Base-by-base conservation (phyloP, 2,329 filamentous ascomycete species). In the Scytalidium sp. region DNA sequence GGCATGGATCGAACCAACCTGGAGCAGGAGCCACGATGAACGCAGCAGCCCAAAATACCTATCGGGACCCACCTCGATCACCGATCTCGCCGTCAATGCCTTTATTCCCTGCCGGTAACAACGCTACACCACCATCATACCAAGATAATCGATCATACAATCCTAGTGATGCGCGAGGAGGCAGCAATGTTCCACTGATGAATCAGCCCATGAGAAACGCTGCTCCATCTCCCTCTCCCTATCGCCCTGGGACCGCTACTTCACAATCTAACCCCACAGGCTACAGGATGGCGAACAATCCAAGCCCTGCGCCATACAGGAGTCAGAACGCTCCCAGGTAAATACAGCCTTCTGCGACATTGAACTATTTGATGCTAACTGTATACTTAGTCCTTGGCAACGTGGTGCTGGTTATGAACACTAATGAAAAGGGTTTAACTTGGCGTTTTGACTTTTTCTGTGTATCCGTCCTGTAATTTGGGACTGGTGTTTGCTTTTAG, bases 331-430 rank as follows among this genome's bases (percentile, higher is more conserved):
- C 69, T 54, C 62, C 73, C 43, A 76, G 74, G 75, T 78, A 64
- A 70, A 72, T 51, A 17, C 9, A 13, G 27, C n/a, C 25, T 10
- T 21, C 9, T 29, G 27, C 15, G 3, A 22, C 43, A 19, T 27
- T 27, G 29, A 6, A 41, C 3, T n/a, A 23, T 39, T 2, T 36
- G 41, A 57, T 51, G 52, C 62, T 64, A 56, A 67, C 56, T 20
- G 51, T 42, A 40, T 46, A 19, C 13, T 27, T 56, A 80, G 75
- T 65, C 75, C 76, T 54, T 80, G 77, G 77, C 76, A 80, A 67
- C 74, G 76, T 57, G 77, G 77, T 58, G 77, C 77, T 48, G 77
- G 77, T 54, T 80, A 80, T 62, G 77, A 80, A 43, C 68, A 74
- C 63, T 74, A 71, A 64, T 64, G 60, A 64, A 49, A 42, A 48